Evolutionary conservation across 2,329 filamentous ascomycete genomes (phyloP), one percentile per base, ranked within the genome.

Genomic region (Colletotrichum tofieldiae): DNA sequence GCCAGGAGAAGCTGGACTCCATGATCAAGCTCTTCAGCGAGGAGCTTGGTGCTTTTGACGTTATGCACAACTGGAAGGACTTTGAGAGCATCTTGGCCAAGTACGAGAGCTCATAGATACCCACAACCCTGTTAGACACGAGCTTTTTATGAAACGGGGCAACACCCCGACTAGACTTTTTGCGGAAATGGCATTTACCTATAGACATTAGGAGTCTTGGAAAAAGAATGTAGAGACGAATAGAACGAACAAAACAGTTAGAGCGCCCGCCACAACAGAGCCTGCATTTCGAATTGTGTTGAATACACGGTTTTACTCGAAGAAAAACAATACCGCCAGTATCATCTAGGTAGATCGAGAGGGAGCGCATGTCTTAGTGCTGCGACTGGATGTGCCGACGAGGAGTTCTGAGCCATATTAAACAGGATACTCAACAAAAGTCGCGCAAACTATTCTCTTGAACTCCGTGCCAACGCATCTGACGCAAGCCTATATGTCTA

Each of bases 1-100:
- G 93, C 61, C 88, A 92, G 82, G 93, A 94, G 90, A 87, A 87
- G 74, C 85, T 89, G 77, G 80, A 45, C 2, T 67, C 70, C 20
- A 55, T 60, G 41, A 37, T 47, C n/a, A 72, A 72, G 66, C 70
- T 72, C 18, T 72, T 72, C 54, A 47, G 45, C 47, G 70, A 70
- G 54, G 70, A 72, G 70, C 70, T 72, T 11, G 70, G 70, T 45
- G 70, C 70, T 23, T 72, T 72, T 23, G 70, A 72, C 47, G 70
- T 72, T 14, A 72, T 72, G 70, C 70, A 72, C 66, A 67, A 72
- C 66, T 72, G 70, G 70, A 72, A 69, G n/a, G 70, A 72, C 70
- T 72, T 72, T 70, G 65, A 70, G 65, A 65, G 65, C 70, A 72
- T 72, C 70, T 60, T 72, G 66, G 59, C 56, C 65, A 72, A 72